Percentiles rank a stretch among this genome's conserved stretches.
Evolutionary conservation across 805 yeast genomes (phyloP).

Genomic region (Saccharomycopsis sp.): DNA sequence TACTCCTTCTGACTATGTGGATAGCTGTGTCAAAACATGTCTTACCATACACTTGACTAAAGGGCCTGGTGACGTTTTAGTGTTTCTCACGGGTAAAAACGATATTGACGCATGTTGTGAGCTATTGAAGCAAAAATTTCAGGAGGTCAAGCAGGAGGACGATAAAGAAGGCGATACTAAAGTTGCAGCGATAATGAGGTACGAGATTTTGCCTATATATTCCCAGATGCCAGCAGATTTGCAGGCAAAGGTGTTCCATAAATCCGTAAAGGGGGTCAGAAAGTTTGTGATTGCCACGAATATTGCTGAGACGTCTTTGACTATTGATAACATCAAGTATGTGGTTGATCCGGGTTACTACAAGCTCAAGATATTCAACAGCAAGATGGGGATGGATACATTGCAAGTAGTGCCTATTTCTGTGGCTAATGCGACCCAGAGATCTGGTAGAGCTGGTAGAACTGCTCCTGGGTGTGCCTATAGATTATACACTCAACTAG

Average conservation of each 20-base stretch:
- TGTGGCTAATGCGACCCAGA: slow-evolving; percentile 90
- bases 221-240: slow-evolving; percentile 87
- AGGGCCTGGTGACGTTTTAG: slow-evolving; percentile 71
- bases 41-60: slow-evolving; percentile 64
- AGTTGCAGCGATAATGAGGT: slow-evolving; percentile 42
- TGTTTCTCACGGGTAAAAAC: slow-evolving; percentile 86
- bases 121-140: slow-evolving; percentile 56
- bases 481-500: slow-evolving; percentile 80
- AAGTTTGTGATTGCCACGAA: slow-evolving; percentile 93
- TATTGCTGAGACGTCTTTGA: slow-evolving; percentile 94
- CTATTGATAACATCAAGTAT: slow-evolving; percentile 87
- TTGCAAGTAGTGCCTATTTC: slow-evolving; percentile 80
- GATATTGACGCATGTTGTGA: slow-evolving; percentile 91
- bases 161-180: slow-evolving; percentile 6
- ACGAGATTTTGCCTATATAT: slow-evolving; percentile 80
- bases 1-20: slow-evolving; percentile 85
- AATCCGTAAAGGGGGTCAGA: slow-evolving; percentile 75
- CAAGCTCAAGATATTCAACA: slow-evolving; percentile 81
- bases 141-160: slow-evolving; percentile 47
- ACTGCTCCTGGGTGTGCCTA: slow-evolving; percentile 95
- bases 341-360: slow-evolving; percentile 95
- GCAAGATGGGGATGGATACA: slow-evolving; percentile 87
- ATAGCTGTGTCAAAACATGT: slow-evolving; percentile 61
- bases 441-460: slow-evolving; percentile 97
- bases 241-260: slow-evolving; percentile 83